A percentile compares a stretch with the other conserved stretches of the same genome.
These are phyloP conservation scores for Mycosphaerella arachidis DNA, from an alignment of 2,329 filamentous ascomycete species.

Conservation along the genomic window DNA sequence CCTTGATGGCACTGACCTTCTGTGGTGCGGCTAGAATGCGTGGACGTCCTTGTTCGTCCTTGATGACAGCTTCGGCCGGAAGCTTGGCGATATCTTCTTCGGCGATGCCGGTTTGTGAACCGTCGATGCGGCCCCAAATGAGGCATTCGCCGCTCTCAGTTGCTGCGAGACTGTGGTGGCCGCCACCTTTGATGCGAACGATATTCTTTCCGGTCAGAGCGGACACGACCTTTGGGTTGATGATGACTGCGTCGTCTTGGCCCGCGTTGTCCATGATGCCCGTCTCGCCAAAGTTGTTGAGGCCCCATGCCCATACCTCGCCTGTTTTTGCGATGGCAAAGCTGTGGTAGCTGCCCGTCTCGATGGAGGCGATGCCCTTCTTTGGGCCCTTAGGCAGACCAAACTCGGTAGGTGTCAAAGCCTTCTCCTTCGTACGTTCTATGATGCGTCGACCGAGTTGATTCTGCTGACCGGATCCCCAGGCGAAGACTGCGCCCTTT, in stretches of 20 bases:
- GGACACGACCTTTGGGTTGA: conserved; percentile 64
- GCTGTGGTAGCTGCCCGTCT: conserved; percentile 73
- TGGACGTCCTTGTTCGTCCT: conserved; percentile 57
- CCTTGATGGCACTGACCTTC: conserved; percentile 50
- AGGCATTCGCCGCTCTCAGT: conserved; percentile 49
- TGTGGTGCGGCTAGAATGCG: conserved; percentile 67
- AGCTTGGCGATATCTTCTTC: conserved; percentile 49
- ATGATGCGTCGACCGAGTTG: conserved; percentile 63
- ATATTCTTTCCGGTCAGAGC: conserved; percentile 62
- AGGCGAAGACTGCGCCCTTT: conserved; percentile 62
- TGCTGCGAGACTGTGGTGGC: conserved; percentile 66
- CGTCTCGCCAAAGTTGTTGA: conserved; percentile 83
- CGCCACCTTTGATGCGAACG: conserved; percentile 63
- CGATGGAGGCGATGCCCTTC: conserved; percentile 56
- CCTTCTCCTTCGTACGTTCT: conserved; percentile 53
- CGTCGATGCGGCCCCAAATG: conserved; percentile 58
- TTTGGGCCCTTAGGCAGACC: conserved; percentile 46
- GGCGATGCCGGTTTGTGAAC: conserved; percentile 49
- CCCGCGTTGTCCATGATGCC: conserved; percentile 61
- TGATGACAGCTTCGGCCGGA: conserved; percentile 56
- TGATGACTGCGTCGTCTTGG: conserved; percentile 65
- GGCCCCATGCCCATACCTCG: conserved; percentile 73
- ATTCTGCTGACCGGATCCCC: conserved; percentile 70
- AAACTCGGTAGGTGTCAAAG: conserved; percentile 54
- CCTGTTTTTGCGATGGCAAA: conserved; percentile 68